A percentile compares a stretch with the other conserved stretches of the same genome.
Conservation (phyloP, 1,284 basidiomycete species). For the Heterobasidion parviporum region DNA sequence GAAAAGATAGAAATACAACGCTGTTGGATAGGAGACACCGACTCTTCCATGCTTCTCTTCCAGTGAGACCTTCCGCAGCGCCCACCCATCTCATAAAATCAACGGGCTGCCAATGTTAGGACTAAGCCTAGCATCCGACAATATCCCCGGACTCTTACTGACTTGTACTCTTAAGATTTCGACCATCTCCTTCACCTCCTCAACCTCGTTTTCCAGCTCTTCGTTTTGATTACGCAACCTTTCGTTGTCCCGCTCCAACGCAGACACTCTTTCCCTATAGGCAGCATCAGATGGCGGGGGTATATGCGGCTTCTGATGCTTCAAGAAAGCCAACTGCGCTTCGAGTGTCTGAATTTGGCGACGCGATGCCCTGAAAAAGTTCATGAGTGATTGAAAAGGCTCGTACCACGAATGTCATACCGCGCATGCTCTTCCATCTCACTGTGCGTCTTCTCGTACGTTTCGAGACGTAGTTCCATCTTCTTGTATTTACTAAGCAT, state of each 20-base stretch:
- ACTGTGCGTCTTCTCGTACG: slow-evolving; percentile 39
- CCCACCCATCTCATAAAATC: neutral
- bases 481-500: slow-evolving; percentile 52
- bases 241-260: slow-evolving; percentile 36
- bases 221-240: slow-evolving; percentile 49
- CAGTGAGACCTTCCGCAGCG: neutral
- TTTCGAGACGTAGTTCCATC: slow-evolving; percentile 54
- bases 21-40: neutral
- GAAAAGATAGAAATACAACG: neutral
- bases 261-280: slow-evolving; percentile 35
- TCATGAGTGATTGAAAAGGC: neutral
- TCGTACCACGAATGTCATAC: slow-evolving; percentile 27
- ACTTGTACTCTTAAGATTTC: slow-evolving; percentile 52
- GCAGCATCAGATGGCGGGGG: slow-evolving; percentile 28
- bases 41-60: neutral
- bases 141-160: slow-evolving; percentile 36
- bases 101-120: slow-evolving; percentile 12
- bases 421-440: slow-evolving; percentile 45
- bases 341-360: slow-evolving; percentile 53
- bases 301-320: slow-evolving; percentile 23
- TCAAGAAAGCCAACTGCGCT: slow-evolving; percentile 33
- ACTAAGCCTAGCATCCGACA: slow-evolving; percentile 18
- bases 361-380: slow-evolving; percentile 36
- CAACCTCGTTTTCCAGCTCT: slow-evolving; percentile 52
- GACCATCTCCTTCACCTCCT: slow-evolving; percentile 66